These are phyloP conservation scores for Exophiala xenobiotica DNA, from an alignment of 2,329 filamentous ascomycete species.

Conservation along the genomic window DNA sequence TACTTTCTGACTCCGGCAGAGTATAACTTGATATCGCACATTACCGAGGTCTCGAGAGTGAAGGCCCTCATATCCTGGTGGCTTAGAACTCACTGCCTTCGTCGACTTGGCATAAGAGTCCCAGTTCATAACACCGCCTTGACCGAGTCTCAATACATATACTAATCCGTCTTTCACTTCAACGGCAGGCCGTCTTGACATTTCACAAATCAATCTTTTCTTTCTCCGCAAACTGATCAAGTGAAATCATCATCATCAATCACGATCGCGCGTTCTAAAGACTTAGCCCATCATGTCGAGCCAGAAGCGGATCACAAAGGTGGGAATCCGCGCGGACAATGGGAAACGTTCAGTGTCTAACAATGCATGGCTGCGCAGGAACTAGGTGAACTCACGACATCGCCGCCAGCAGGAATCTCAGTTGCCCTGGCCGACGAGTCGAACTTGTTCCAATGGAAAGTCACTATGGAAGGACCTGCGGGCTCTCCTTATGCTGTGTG, in stretches of 20 bases:
- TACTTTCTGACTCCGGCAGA: too few relatives aligned
- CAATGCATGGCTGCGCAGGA: slow-evolving; percentile 48
- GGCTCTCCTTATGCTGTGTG: slow-evolving; percentile 64
- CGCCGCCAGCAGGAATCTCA: slow-evolving; percentile 57
- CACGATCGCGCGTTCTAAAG: neutral
- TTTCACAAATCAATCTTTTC: neutral
- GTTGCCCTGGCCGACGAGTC: slow-evolving; percentile 60
- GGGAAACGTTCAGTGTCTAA: slow-evolving; percentile 1
- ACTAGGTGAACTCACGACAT: slow-evolving; percentile 56
- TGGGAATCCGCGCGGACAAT: slow-evolving; percentile 25
- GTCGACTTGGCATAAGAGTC: neutral
- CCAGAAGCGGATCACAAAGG: slow-evolving; percentile 51
- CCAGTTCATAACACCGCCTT: too few relatives aligned
- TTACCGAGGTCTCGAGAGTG: too few relatives aligned
- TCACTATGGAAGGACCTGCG: slow-evolving; percentile 64
- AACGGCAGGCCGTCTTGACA: neutral
- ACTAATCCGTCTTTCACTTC: too few relatives aligned
- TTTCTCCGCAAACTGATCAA: neutral
- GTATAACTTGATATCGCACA: too few relatives aligned
- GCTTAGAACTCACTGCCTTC: too few relatives aligned
- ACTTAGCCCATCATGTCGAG: slow-evolving; percentile 27
- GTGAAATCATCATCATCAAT: neutral
- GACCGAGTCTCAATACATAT: too few relatives aligned
- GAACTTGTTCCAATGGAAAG: slow-evolving; percentile 67
- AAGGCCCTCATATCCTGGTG: too few relatives aligned